These are phyloP conservation scores for Cardamine resedifolia DNA, from an alignment of 345 rosid genomes.

Conservation along the genomic window DNA sequence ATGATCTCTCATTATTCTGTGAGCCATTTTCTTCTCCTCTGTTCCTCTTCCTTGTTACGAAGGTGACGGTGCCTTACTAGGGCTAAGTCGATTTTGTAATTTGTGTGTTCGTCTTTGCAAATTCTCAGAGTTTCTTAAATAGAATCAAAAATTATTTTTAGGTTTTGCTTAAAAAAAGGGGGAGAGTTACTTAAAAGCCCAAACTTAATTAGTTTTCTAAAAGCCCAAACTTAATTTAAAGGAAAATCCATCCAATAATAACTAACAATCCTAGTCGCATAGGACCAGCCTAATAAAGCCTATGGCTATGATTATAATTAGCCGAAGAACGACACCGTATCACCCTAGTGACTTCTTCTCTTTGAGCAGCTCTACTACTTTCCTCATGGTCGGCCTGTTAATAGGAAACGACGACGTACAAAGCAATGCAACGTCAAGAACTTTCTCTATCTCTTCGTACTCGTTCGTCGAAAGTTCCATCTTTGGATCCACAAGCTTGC, in stretches of 20 bases:
- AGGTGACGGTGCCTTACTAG: too few relatives aligned
- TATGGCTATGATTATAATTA: neutral
- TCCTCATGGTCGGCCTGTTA: conserved; percentile 69
- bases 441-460: conserved; percentile 52
- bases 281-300: neutral
- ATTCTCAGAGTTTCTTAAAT: too few relatives aligned
- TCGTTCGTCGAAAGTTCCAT: conserved; percentile 42
- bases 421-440: conserved; percentile 51
- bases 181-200: neutral
- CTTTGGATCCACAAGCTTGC: conserved; percentile 50
- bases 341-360: conserved; percentile 31
- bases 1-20: too few relatives aligned
- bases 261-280: neutral
- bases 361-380: conserved; percentile 67
- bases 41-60: too few relatives aligned
- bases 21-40: too few relatives aligned
- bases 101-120: too few relatives aligned
- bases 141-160: too few relatives aligned
- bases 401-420: conserved; percentile 57
- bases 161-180: too few relatives aligned
- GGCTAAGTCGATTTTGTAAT: too few relatives aligned
- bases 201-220: neutral
- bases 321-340: neutral
- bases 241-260: neutral
- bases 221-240: neutral